These are phyloP conservation scores for Solanum paucissectum DNA, from an alignment of 257 asterid genomes.

Conservation along the genomic window DNA sequence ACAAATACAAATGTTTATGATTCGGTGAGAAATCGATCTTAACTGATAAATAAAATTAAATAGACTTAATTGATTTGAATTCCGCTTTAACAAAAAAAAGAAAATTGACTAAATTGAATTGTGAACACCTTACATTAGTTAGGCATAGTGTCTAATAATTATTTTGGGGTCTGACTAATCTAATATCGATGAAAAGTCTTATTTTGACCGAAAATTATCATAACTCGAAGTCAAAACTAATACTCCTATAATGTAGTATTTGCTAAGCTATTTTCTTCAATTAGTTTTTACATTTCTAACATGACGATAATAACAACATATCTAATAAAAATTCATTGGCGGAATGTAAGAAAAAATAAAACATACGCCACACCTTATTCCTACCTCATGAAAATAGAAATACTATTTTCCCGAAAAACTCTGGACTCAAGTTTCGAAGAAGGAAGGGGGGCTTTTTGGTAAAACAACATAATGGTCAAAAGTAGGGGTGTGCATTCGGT, in stretches of 20 bases:
- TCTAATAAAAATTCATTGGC: rapidly evolving
- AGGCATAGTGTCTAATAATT: background rate
- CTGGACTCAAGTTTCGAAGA: rapidly evolving
- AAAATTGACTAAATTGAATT: background rate
- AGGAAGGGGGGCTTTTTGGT: background rate
- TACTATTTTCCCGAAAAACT: rapidly evolving
- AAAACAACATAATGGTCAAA: background rate
- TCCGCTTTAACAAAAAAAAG: background rate
- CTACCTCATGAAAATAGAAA: background rate
- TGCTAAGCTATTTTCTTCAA: background rate
- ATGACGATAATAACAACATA: background rate
- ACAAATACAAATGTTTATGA: background rate
- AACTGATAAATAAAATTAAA: background rate
- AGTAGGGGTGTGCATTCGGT: no score
- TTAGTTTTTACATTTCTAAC: background rate
- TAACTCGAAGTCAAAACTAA: background rate
- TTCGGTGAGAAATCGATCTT: background rate
- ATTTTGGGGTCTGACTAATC: background rate
- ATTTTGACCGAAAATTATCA: background rate
- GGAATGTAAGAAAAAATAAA: background rate
- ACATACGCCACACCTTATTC: background rate
- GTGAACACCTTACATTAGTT: background rate
- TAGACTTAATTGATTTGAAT: background rate
- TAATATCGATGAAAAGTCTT: background rate
- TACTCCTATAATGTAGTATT: background rate